Conservation (phyloP, 805 yeast species). For the Saccharomycopsis fermentans region DNA sequence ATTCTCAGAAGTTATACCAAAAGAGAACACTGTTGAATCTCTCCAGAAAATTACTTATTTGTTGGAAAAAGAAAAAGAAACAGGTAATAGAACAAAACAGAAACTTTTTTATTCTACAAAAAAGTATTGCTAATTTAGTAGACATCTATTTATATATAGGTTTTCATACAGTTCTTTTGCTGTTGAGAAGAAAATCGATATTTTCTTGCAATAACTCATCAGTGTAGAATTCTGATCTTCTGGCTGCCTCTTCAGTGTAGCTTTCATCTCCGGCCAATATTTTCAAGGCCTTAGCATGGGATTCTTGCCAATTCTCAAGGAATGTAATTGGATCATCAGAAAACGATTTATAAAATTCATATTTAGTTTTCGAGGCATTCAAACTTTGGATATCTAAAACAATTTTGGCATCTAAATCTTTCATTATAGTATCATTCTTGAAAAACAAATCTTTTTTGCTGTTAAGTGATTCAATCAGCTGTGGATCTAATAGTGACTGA, state of each 20-base stretch:
- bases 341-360: conserved; percentile 67
- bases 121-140: background rate
- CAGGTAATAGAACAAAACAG: too few relatives aligned
- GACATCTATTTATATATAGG: background rate
- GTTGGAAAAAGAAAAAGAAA: too few relatives aligned
- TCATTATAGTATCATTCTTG: conserved; percentile 31
- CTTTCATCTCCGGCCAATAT: conserved; percentile 85
- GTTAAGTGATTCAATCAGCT: conserved; percentile 25
- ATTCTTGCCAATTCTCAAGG: conserved; percentile 61
- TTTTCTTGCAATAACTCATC: conserved; percentile 74
- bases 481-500: conserved; percentile 27
- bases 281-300: conserved; percentile 77
- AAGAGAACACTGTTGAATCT: too few relatives aligned
- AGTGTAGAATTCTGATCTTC: conserved; percentile 74
- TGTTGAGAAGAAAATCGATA: conserved; percentile 60
- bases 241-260: conserved; percentile 76
- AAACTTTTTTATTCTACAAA: too few relatives aligned
- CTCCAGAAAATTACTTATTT: too few relatives aligned
- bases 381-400: conserved; percentile 40
- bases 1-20: too few relatives aligned
- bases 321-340: conserved; percentile 70
- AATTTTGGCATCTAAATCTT: conserved; percentile 34
- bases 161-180: conserved; percentile 25
- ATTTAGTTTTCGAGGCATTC: conserved; percentile 48
- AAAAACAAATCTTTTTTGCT: conserved; percentile 28